Evolutionary conservation across 2,329 filamentous ascomycete genomes (phyloP).

Genomic region (Balansia obtecta): DNA sequence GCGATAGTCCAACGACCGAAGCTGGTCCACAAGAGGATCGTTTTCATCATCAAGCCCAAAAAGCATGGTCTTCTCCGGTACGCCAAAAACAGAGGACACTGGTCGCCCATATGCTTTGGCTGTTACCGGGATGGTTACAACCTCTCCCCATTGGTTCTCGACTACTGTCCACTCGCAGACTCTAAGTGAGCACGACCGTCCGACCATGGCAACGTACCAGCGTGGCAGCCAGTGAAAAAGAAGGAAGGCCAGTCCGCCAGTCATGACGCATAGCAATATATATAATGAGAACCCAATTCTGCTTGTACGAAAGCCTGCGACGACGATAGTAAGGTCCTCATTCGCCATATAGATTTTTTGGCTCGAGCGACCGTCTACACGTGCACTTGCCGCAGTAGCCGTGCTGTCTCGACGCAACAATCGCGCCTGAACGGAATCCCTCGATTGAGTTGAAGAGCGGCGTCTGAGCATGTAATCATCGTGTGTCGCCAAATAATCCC

Average conservation of each 20-base stretch:
- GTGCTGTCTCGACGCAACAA: constrained; percentile 61
- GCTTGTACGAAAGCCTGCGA: constrained; percentile 83
- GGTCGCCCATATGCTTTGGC: constrained; percentile 39
- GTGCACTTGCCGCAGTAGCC: constrained; percentile 54
- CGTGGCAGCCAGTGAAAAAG: constrained; percentile 81
- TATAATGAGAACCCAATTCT: constrained; percentile 57
- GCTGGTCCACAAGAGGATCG: constrained; percentile 61
- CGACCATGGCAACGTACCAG: constrained; percentile 70
- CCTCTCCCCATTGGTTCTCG: constrained; percentile 96
- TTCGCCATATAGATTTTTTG: constrained; percentile 91
- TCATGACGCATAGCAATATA: constrained; percentile 54
- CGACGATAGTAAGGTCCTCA: constrained; percentile 86
- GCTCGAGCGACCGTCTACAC: constrained; percentile 50
- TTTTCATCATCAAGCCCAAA: constrained; percentile 46
- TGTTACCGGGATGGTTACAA: constrained; percentile 61
- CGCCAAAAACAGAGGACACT: constrained; percentile 54
- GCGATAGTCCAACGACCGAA: constrained; percentile 78
- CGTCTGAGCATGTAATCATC: constrained; percentile 41
- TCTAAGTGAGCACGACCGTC: constrained; percentile 53
- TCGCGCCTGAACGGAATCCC: constrained; percentile 44
- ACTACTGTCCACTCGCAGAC: constrained; percentile 86
- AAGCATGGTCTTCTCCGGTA: constrained; percentile 45
- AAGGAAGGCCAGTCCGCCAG: constrained; percentile 69
- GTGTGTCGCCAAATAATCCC: constrained; percentile 27
- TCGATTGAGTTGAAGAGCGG: constrained; percentile 49